Evolutionary conservation across 2,329 filamentous ascomycete genomes (phyloP).

Genomic region (Colletotrichum aenigma): DNA sequence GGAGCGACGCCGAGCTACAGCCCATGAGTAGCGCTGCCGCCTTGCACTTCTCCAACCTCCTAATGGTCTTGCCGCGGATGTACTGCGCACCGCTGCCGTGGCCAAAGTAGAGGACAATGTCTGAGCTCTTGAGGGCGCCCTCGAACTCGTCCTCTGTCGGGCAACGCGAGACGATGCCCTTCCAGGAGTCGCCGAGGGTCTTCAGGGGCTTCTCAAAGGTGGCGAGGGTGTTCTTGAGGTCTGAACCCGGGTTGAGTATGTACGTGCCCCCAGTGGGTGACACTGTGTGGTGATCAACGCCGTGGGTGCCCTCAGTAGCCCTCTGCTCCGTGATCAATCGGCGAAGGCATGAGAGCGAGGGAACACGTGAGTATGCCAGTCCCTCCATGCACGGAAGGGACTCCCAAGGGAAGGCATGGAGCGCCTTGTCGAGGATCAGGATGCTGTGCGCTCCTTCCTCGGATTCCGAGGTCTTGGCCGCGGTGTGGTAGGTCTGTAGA

Average conservation of each 20-base stretch:
- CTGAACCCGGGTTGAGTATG: slow-evolving; percentile 87
- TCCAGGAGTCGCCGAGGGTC: slow-evolving; percentile 73
- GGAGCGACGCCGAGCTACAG: slow-evolving; percentile 84
- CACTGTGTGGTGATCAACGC: slow-evolving; percentile 48
- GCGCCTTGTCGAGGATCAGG: slow-evolving; percentile 85
- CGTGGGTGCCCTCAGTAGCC: neutral
- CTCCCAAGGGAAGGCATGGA: slow-evolving; percentile 96
- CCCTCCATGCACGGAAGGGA: slow-evolving; percentile 85
- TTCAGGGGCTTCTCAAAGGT: slow-evolving; percentile 74
- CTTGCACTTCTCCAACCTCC: slow-evolving; percentile 74
- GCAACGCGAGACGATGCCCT: slow-evolving; percentile 66
- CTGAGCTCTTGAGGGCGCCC: slow-evolving; percentile 64
- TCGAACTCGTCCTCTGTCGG: slow-evolving; percentile 84
- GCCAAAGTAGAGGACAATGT: slow-evolving; percentile 90
- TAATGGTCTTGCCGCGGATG: slow-evolving; percentile 83
- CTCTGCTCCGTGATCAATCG: slow-evolving; percentile 69
- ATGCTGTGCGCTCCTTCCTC: slow-evolving; percentile 72
- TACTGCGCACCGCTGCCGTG: slow-evolving; percentile 96
- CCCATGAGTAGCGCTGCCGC: slow-evolving; percentile 91
- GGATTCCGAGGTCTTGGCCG: slow-evolving; percentile 42
- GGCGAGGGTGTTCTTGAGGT: slow-evolving; percentile 79
- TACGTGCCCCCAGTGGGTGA: slow-evolving; percentile 67
- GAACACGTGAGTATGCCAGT: slow-evolving; percentile 83
- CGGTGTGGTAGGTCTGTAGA: slow-evolving; percentile 75
- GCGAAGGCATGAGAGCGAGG: slow-evolving; percentile 82